Conservation (phyloP, 352 stramenopile genomes). For the Globisporangium takayamanum region DNA sequence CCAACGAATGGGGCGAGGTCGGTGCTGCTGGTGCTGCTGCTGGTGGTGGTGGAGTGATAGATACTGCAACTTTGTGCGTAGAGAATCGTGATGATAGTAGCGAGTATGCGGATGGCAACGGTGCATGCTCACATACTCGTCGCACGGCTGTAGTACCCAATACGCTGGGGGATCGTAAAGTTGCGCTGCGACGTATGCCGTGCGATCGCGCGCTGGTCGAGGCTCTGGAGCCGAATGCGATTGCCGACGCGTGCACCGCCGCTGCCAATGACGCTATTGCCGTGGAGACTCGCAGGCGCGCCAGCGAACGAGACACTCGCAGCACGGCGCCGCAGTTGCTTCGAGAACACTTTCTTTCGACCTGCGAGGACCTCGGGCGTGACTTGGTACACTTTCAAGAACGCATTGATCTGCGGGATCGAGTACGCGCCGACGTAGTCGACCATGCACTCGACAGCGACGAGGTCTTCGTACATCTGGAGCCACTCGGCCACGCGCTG, state of each 20-base stretch:
- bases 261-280: not conserved
- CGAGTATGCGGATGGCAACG: not conserved
- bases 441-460: slow-evolving; percentile 20
- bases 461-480: slow-evolving; percentile 15
- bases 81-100: not conserved
- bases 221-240: slow-evolving; percentile 4
- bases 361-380: slow-evolving; percentile 13
- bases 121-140: slow-evolving; percentile 4
- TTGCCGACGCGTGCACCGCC: not conserved
- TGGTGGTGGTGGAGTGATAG: no score
- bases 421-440: slow-evolving; percentile 20
- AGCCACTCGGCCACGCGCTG: slow-evolving; percentile 35
- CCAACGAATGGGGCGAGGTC: no score
- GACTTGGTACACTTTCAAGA: slow-evolving; percentile 34
- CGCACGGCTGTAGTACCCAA: slow-evolving; percentile 7
- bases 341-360: slow-evolving; percentile 11
- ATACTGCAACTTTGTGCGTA: no score
- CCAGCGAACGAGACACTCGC: slow-evolving; percentile 7
- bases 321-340: slow-evolving; percentile 4
- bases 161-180: slow-evolving; percentile 11
- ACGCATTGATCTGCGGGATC: slow-evolving; percentile 30
- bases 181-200: slow-evolving; percentile 8
- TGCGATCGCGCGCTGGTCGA: slow-evolving; percentile 9
- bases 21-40: no score
- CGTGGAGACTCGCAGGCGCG: slow-evolving; percentile 4